A percentile compares a stretch with the other conserved stretches of the same genome.
Conservation (phyloP, 352 stramenopile genomes). For the Phytophthora chlamydospora region DNA sequence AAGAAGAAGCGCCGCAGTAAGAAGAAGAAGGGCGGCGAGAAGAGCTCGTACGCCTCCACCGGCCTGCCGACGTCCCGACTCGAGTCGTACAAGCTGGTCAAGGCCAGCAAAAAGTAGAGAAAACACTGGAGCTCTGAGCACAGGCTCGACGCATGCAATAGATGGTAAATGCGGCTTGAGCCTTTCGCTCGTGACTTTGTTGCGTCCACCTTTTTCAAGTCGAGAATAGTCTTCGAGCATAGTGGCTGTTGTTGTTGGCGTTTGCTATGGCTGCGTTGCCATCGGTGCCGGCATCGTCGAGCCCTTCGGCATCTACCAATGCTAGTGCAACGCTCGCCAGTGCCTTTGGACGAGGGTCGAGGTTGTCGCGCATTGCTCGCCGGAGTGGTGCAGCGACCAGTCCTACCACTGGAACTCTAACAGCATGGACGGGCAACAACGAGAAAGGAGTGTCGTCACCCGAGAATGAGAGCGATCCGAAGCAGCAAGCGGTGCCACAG, state of each 20-base stretch:
- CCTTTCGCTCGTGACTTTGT: constrained; percentile 10
- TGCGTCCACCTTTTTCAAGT: constrained; percentile 3
- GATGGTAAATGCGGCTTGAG: constrained; percentile 1
- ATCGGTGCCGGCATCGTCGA: constrained; percentile 11
- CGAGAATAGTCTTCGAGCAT: too few species aligned
- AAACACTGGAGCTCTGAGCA: constrained; percentile 2
- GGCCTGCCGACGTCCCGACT: constrained; percentile 77
- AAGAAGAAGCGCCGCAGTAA: constrained; percentile 69
- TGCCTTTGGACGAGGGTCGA: constrained; percentile 14
- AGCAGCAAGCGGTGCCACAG: constrained; percentile 38
- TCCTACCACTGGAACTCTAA: not conserved
- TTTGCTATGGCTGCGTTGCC: constrained; percentile 27
- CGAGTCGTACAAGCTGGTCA: constrained; percentile 84
- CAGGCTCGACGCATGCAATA: not conserved
- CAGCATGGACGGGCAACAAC: constrained; percentile 7
- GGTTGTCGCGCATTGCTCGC: constrained; percentile 18
- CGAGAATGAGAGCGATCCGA: constrained; percentile 42
- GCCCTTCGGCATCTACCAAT: not conserved
- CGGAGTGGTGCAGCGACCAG: constrained; percentile 9
- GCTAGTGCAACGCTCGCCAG: constrained; percentile 7
- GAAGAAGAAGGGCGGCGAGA: constrained; percentile 63
- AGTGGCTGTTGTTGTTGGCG: too few species aligned
- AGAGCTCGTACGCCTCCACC: constrained; percentile 54
- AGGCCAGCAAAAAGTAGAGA: constrained; percentile 63
- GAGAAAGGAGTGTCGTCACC: constrained; percentile 1